Evolutionary conservation across 139 green algal genomes (phyloP).

Genomic region (Closterium sp.): DNA sequence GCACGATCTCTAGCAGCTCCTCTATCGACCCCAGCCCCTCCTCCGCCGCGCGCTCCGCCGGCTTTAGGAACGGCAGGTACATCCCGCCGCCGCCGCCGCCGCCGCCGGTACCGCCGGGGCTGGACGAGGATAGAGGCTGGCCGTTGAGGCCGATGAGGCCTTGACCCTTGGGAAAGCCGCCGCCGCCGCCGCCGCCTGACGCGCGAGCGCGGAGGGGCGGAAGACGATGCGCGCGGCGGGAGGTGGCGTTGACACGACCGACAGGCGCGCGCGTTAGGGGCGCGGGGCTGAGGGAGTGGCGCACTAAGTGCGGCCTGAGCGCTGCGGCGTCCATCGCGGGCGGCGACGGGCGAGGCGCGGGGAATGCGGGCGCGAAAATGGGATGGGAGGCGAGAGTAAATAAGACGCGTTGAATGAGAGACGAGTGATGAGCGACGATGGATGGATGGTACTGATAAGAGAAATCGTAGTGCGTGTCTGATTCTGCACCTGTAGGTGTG

Average conservation of each 20-base stretch:
- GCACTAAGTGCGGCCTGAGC: background rate
- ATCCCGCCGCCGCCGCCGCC: background rate
- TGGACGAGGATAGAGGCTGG: background rate
- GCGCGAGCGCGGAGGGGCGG: background rate
- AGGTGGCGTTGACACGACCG: background rate
- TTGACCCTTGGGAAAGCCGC: background rate
- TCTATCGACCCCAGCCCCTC: slow-evolving; percentile 1
- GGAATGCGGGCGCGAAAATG: background rate
- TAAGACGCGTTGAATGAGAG: background rate
- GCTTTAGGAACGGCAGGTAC: background rate
- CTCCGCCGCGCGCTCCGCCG: background rate
- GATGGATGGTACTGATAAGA: background rate
- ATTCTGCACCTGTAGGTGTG: no score
- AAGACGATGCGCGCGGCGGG: background rate
- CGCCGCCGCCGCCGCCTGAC: background rate
- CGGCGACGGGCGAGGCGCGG: background rate
- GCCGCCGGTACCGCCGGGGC: background rate
- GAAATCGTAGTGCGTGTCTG: background rate
- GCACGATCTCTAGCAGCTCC: slow-evolving; percentile 35
- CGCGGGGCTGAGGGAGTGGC: background rate
- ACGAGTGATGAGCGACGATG: background rate
- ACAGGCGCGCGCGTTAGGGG: background rate
- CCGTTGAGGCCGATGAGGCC: background rate
- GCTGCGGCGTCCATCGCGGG: background rate
- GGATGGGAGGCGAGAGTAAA: background rate